Percentiles rank a stretch among this genome's conserved stretches.
Conservation (phyloP, 2,329 filamentous ascomycete genomes). For the Fusarium miscanthi region DNA sequence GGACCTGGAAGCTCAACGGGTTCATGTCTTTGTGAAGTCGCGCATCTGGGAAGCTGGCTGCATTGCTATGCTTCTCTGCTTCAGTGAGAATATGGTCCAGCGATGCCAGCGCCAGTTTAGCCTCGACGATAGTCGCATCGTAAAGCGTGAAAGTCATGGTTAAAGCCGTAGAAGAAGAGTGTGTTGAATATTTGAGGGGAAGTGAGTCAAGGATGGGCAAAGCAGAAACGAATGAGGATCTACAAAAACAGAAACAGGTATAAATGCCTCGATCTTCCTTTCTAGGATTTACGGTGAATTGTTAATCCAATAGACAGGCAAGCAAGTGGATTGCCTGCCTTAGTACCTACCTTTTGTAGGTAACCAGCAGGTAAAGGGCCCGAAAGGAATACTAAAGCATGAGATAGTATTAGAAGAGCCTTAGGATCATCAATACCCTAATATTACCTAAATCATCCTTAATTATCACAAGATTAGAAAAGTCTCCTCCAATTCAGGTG, state of each 20-base stretch:
- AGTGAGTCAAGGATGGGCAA: neutral
- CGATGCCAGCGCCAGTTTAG: constrained; percentile 42
- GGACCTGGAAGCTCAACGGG: constrained; percentile 51
- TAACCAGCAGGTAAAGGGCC: too few species aligned
- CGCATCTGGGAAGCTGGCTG: constrained; percentile 44
- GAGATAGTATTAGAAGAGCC: neutral
- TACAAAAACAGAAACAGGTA: neutral
- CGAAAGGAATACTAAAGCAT: neutral
- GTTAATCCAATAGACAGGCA: neutral
- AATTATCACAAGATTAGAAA: neutral
- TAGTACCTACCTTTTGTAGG: neutral
- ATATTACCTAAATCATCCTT: neutral
- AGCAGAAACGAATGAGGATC: neutral
- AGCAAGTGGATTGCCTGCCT: neutral
- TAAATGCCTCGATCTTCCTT: constrained; percentile 10
- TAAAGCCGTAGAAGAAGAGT: neutral
- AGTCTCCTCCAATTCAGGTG: neutral
- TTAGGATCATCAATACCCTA: neutral
- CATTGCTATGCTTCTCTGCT: constrained; percentile 46
- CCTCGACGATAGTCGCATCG: constrained; percentile 47
- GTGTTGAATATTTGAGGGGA: neutral
- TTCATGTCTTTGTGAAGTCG: constrained; percentile 54
- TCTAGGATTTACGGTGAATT: neutral
- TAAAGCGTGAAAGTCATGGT: constrained; percentile 48
- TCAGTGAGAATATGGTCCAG: constrained; percentile 46